phyloP scores from a whole-genome alignment of 2,329 filamentous ascomycete genomes.

The Penicillium corylophilum region DNA sequence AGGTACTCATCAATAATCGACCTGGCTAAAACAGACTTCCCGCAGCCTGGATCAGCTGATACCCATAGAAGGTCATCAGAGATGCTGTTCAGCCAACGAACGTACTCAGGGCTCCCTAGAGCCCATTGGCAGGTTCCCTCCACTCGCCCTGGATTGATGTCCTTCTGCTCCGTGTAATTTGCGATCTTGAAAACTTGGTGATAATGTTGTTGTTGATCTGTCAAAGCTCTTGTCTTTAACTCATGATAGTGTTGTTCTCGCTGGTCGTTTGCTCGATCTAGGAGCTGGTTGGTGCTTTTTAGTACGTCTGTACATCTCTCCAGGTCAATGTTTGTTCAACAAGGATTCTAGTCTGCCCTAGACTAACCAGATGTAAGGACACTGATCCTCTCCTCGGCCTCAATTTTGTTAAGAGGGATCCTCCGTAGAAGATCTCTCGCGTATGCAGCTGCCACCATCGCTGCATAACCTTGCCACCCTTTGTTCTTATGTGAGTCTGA shows the following conservation, averaged over 20 bases:
- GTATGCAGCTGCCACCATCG: too few species aligned
- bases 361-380: conserved; percentile 21
- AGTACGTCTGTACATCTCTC: not conserved
- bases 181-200: conserved; percentile 28
- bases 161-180: conserved; percentile 30
- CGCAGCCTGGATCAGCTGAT: conserved; percentile 43
- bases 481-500: too few species aligned
- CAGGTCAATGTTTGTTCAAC: not conserved
- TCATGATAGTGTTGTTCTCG: conserved; percentile 6
- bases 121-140: conserved; percentile 37
- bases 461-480: too few species aligned
- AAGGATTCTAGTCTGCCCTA: not conserved
- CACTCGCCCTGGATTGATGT: conserved; percentile 31
- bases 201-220: conserved; percentile 18
- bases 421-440: too few species aligned
- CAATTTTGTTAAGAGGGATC: too few species aligned
- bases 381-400: too few species aligned
- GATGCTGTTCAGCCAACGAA: conserved; percentile 23
- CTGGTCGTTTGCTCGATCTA: conserved; percentile 9
- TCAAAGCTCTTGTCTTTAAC: not conserved
- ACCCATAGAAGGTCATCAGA: conserved; percentile 37
- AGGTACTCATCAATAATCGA: conserved; percentile 36
- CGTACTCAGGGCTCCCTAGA: conserved; percentile 28
- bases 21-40: conserved; percentile 42
- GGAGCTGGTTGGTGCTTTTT: not conserved